These are phyloP conservation scores for Madurella mycetomatis DNA, from an alignment of 2,329 filamentous ascomycete species.

Conservation along the genomic window DNA sequence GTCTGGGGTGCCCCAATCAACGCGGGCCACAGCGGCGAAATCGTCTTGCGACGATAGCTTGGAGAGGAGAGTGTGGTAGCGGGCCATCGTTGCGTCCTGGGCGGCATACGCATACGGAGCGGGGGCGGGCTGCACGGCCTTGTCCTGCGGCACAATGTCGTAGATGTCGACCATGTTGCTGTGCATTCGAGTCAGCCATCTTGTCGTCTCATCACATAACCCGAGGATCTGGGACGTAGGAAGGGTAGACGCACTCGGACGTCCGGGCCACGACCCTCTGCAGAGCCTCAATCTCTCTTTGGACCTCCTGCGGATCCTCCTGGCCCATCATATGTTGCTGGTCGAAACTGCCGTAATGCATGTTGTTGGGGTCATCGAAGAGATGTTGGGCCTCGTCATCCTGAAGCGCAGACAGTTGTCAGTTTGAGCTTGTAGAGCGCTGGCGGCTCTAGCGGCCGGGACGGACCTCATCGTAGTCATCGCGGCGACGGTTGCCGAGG, in stretches of 20 bases:
- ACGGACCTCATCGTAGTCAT: conserved; percentile 53
- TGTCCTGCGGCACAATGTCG: conserved; percentile 55
- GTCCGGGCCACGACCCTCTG: conserved; percentile 61
- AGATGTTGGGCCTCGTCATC: conserved; percentile 56
- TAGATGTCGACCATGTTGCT: conserved; percentile 67
- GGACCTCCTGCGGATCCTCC: conserved; percentile 57
- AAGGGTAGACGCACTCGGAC: conserved; percentile 49
- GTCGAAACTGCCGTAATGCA: conserved; percentile 60
- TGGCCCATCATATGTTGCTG: conserved; percentile 51
- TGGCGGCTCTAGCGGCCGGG: too few relatives aligned
- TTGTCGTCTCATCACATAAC: neutral
- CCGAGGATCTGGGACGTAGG: conserved; percentile 7
- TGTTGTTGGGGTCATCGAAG: conserved; percentile 55
- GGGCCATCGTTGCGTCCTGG: conserved; percentile 52
- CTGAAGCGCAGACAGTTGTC: conserved; percentile 32
- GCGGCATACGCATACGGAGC: conserved; percentile 42
- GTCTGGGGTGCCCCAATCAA: conserved; percentile 52
- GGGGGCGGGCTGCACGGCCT: conserved; percentile 32
- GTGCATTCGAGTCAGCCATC: conserved; percentile 25
- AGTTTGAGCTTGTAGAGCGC: neutral
- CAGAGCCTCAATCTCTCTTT: conserved; percentile 60
- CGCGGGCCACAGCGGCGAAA: conserved; percentile 40
- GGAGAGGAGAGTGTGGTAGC: conserved; percentile 59
- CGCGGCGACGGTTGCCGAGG: conserved; percentile 48
- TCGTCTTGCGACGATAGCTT: conserved; percentile 50